Evolutionary conservation across 148 eudicot species (phyloP).

Genomic region (Silene latifolia): DNA sequence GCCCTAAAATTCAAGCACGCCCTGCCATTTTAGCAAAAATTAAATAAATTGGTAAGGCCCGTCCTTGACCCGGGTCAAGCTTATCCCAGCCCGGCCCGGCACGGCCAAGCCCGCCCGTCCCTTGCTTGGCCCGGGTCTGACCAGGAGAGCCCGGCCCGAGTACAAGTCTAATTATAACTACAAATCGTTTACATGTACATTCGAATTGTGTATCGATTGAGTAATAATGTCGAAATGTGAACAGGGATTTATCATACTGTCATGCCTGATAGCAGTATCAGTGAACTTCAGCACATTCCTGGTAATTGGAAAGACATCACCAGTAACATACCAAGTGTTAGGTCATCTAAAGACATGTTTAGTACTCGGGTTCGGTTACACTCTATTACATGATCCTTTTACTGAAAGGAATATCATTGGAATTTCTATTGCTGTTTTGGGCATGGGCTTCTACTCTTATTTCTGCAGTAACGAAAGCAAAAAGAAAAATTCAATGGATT

Average conservation of each 20-base stretch:
- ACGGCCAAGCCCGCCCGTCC: too few species aligned
- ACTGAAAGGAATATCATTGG: constrained; percentile 72
- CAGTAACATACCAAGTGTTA: constrained; percentile 88
- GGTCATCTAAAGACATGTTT: constrained; percentile 92
- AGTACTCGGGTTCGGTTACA: constrained; percentile 85
- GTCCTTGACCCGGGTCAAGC: too few species aligned
- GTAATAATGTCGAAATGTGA: neutral
- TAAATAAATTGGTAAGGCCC: too few species aligned
- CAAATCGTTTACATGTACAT: too few species aligned
- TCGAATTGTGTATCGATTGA: too few species aligned
- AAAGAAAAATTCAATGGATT: constrained; percentile 36
- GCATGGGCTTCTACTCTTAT: constrained; percentile 84
- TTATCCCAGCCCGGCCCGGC: too few species aligned
- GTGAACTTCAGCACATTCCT: constrained; percentile 94
- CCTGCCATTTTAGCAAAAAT: too few species aligned
- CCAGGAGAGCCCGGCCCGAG: too few species aligned
- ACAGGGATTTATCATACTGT: constrained; percentile 72
- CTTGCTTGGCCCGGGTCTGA: too few species aligned
- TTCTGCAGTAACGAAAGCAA: constrained; percentile 69
- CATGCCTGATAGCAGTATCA: constrained; percentile 84
- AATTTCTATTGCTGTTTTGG: constrained; percentile 68
- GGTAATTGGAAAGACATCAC: constrained; percentile 94
- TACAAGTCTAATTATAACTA: too few species aligned
- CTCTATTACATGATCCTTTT: constrained; percentile 79
- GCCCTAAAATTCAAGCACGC: too few species aligned